Evolutionary conservation across 345 rosid species (phyloP), one percentile per base, ranked within the genome.

Genomic region (Balakata baccata): DNA sequence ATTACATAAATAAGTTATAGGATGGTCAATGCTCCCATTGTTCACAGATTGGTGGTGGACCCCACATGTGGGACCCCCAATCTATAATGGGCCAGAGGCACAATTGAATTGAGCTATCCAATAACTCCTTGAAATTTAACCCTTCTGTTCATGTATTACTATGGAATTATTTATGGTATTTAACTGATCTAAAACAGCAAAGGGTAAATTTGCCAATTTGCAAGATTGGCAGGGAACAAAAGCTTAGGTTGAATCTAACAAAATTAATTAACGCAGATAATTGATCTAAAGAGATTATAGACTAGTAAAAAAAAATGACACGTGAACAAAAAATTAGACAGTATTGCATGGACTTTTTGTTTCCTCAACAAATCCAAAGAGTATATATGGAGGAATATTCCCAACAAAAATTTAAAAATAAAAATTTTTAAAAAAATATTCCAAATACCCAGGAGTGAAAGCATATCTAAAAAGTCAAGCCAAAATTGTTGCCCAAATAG

Each of bases 321-420:
- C 23, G 29, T 62, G 38, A 37, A 34, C 47, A 62, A 72, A 10
- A 10, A 38, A 29, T 18, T 57, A 14, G 11, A 38, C n/a, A 56
- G 22, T 60, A 14, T 14, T 34, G 43, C 45, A 52, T 1, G 1
- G 85, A 78, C 87, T 81, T 77, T 70, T 51, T 22, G 17, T 12
- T 67, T 69, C 57, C 60, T 49, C 1, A 5, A 57, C 72, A 54
- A 75, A 65, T 77, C 80, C 75, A 68, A 54, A 79, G 72, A 82
- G 81, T 39, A 84, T 79, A 79, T 64, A 7, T 38, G 69, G 67
- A 4, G 73, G 89, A 79, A 88, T 86, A 88, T 86, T 82, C 87
- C 70, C 74, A 59, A 17, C 9, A 7, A 39, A 37, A 34, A 14
- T 25, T 60, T 62, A 17, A 7, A 29, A 12, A 14, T 3, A 4